These are phyloP conservation scores for Serpula lacrymans DNA, from an alignment of 768 basidiomycete species.

Conservation along the genomic window DNA sequence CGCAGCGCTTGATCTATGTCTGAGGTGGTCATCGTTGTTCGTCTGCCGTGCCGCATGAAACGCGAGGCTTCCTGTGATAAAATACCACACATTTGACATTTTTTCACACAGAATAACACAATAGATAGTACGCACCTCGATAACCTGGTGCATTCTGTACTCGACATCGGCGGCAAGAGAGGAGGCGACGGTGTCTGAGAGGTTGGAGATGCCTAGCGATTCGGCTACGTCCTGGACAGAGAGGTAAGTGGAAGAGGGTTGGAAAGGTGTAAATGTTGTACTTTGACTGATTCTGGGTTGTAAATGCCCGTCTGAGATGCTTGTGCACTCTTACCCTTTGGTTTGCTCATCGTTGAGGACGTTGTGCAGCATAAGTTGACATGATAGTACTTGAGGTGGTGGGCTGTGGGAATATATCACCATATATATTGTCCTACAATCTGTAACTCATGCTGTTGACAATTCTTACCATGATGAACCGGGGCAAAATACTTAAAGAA, in stretches of 20 bases:
- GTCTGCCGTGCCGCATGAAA: slow-evolving; percentile 92
- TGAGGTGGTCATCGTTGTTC: slow-evolving; percentile 83
- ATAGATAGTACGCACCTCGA: slow-evolving; percentile 60
- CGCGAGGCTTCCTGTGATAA: slow-evolving; percentile 76
- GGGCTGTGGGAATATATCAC: no score
- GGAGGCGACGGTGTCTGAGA: slow-evolving; percentile 78
- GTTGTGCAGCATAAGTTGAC: no score
- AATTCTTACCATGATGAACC: no score
- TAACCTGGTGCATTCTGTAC: slow-evolving; percentile 91
- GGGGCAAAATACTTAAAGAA: no score
- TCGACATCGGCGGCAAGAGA: slow-evolving; percentile 94
- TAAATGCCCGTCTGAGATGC: slow-evolving; percentile 57
- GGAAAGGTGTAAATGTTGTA: slow-evolving; percentile 19
- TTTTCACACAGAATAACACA: background rate
- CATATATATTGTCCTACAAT: no score
- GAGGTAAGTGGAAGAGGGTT: slow-evolving; percentile 9
- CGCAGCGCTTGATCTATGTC: slow-evolving; percentile 95
- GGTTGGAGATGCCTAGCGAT: slow-evolving; percentile 67
- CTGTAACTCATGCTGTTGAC: no score
- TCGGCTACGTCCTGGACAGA: slow-evolving; percentile 82
- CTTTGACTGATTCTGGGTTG: slow-evolving; percentile 63
- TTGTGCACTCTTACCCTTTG: slow-evolving; percentile 45
- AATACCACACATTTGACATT: slow-evolving; percentile 3
- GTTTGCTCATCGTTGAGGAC: slow-evolving; percentile 43
- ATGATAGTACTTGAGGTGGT: no score